Evolutionary conservation across 352 stramenopile genomes (phyloP), one percentile per base, ranked within the genome.

Genomic region (Phytopythium vexans): DNA sequence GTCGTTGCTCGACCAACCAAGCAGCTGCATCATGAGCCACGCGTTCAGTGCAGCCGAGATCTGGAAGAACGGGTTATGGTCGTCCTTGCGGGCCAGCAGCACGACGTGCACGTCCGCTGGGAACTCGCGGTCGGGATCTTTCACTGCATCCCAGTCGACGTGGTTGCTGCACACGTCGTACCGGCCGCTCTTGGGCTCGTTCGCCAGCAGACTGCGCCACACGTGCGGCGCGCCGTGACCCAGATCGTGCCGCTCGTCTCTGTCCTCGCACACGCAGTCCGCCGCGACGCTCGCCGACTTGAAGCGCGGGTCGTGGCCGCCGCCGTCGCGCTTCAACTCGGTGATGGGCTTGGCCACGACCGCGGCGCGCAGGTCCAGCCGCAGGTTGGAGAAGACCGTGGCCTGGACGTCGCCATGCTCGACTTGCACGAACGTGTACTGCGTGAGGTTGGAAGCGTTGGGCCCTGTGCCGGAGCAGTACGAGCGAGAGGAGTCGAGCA

Each of bases 21-120:
- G 37, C 8, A 55, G 54, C 37, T 75, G 60, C 5, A 83, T 31
- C 56, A 80, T 66, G 33, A 75, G 60, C 71, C 71, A 82, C 33
- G 68, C 54, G 42, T 82, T 78, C 1, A 82, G 45, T 2, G 63
- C 59, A 35, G 62, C 52, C 11, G 66, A 69, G 15, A 82, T 68
- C 54, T 81, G 74, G 52, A 78, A 82, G 49, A 80, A 85, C 37
- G 74, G 70, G 42, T 82, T 82, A 34, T 80, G 70, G 50, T 82
- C 74, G 40, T 84, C 68, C 8, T 58, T 63, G 12, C 74, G 64
- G 3, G 69, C 53, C 40, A 85, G 53, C 6, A 85, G 49, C 16
- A 84, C 55, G 6, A 52, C 35, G 46, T 52, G 8, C n/a, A 52
- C 46, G 10, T 41, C 34, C 12, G 12, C 33, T n/a, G 8, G 7